Base-by-base conservation (phyloP, 495 filamentous ascomycete genomes). In the Xylaria nigripes region DNA sequence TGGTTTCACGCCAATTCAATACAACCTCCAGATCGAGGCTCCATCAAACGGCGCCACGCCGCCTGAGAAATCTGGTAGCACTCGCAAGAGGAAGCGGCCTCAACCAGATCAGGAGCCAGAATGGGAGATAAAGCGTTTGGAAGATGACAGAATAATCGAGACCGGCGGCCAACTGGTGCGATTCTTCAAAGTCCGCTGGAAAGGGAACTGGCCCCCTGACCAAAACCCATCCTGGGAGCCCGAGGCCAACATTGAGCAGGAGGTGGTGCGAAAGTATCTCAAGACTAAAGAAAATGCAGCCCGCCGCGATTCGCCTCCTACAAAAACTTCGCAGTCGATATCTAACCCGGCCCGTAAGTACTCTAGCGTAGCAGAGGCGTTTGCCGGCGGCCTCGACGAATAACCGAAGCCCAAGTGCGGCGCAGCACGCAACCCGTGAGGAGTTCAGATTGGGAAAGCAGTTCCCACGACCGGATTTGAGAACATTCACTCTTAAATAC, bases 151-250 rank as follows among this genome's bases (percentile, higher is more conserved):
- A 10, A 47, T 62, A 22, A 48, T 67, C 16, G 57, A 67, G 8
- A 61, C 69, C 30, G 59, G 62, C 8, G 65, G 63, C n/a, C 18
- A 19, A 22, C 32, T 30, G 1, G 43, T 53, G 18, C 63, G 56
- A 1, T 61, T 63, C 42, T 78, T 70, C 54, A 66, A 70, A 8
- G 74, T 78, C 3, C 61, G 68, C 22, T 78, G 75, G 75, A 65
- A 59, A n/a, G 75, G 74, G 5, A 53, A 75, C 25, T 78, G 74
- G 74, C 74, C 74, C 0, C 55, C 61, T 1, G 67, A 68, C 10
- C 68, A 76, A 41, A 73, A 76, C 45, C 72, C 71, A 0, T 72
- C 72, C 0, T 78, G 75, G 75, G 74, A 76, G 55, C 74, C 72
- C 0, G 68, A 65, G 34, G 64, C 63, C 3, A 72, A 76, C 32